Base-by-base conservation (phyloP, 148 eudicot genomes). In the Rhododendron ferrugineum region DNA sequence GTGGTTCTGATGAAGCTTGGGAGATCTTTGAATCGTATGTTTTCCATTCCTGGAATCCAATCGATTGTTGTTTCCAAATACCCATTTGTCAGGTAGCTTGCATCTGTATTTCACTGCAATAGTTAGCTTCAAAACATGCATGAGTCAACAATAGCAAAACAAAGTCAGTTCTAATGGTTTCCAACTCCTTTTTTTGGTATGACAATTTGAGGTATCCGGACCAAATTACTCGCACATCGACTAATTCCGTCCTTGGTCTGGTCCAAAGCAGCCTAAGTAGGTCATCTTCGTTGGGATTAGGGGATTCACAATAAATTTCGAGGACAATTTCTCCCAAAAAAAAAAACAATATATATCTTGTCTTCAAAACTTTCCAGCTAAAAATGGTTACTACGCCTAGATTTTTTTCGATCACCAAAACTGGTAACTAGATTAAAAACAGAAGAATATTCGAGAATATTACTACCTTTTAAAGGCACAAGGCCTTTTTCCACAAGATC, bases 1-100 rank as follows among this genome's bases (percentile, higher is more conserved):
- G 94, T 89, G 23, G 92, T 90, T 88, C 94, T 81, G 22, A 91
- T 88, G 89, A 92, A 93, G 49, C 82, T 89, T 26, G 94, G 94
- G 10, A 90, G 26, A 40, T 90, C 92, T 40, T 79, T 87, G 44
- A 90, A 56, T 26, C 73, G 4, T 28, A 87, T 84, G 62, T 86
- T 70, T 1, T 87, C 87, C 88, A 89, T 84, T 6, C 91, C 90
- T 1, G 91, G 92, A 46, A 87, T 54, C 88, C 92, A 90, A 58
- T 91, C 90, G 10, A 91, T 32, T 23, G 14, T 84, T 5, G 91
- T 91, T 60, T 93, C 93, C 52, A 92, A 79, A 80, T 89, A 91
- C 18, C 92, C 96, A 23, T 93, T 89, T 83, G 90, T 90, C 6
- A 92, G 46, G 60, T 73, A 83, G 47, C 87, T 84, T 82, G 78